A percentile compares a stretch with the other conserved stretches of the same genome.
These are phyloP conservation scores for Yamadazyma triangularis DNA, from an alignment of 1,139 yeast species.

Conservation along the genomic window DNA sequence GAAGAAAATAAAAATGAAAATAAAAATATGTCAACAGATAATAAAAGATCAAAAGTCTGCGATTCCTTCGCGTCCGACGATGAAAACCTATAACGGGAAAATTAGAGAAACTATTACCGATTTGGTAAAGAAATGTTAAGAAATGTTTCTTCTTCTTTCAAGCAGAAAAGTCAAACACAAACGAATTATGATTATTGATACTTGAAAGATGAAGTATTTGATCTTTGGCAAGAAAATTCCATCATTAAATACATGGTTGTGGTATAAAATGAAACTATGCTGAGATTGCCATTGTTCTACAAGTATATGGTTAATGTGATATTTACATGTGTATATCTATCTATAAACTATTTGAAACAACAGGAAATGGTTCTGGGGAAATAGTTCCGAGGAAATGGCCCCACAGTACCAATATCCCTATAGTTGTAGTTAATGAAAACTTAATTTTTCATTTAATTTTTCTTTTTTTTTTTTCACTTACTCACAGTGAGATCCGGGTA, in stretches of 20 bases:
- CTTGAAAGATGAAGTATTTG: constrained; percentile 6
- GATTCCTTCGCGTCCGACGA: background rate
- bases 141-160: constrained; percentile 2
- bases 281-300: constrained; percentile 30
- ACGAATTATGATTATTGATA: constrained; percentile 1
- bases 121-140: background rate
- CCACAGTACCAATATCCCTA: too few relatives aligned
- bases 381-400: too few relatives aligned
- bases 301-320: background rate
- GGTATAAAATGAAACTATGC: constrained; percentile 47
- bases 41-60: too few relatives aligned
- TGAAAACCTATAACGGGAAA: background rate
- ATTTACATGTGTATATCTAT: background rate
- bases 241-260: constrained; percentile 37
- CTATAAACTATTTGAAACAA: too few relatives aligned
- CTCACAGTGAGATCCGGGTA: background rate
- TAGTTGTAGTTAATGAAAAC: too few relatives aligned
- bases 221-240: constrained; percentile 44
- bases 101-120: background rate
- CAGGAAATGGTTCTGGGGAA: too few relatives aligned
- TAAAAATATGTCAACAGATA: too few relatives aligned
- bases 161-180: background rate
- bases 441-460: too few relatives aligned
- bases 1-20: too few relatives aligned
- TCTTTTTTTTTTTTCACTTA: too few relatives aligned